Evolutionary conservation across 306 rosid genomes (phyloP).

Genomic region (Cucurbita ficifolia): DNA sequence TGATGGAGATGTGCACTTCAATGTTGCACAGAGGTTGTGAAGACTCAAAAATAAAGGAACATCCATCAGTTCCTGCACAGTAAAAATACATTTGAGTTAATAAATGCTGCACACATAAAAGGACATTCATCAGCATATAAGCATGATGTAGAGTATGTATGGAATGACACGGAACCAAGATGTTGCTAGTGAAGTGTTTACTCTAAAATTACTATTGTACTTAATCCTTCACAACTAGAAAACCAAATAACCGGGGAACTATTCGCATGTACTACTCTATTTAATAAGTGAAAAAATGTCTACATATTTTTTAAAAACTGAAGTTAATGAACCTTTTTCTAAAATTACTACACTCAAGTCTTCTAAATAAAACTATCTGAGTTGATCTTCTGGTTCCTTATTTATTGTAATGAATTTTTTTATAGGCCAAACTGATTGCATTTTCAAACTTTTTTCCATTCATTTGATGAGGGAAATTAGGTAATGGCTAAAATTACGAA

Average conservation of each 20-base stretch:
- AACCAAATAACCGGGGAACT: not conserved
- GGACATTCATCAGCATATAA: not conserved
- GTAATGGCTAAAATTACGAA: not conserved
- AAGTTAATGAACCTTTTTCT: not conserved
- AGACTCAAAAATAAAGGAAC: slow-evolving; percentile 87
- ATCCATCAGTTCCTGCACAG: slow-evolving; percentile 74
- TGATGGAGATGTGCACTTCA: slow-evolving; percentile 95
- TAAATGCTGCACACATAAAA: not conserved
- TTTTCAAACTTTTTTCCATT: not conserved
- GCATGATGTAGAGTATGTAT: not conserved
- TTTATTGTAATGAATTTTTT: not conserved
- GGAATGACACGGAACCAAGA: not conserved
- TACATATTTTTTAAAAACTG: not conserved
- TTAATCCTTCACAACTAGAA: not conserved
- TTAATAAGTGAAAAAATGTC: not conserved
- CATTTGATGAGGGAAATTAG: not conserved
- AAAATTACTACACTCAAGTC: not conserved
- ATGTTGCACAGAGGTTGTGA: slow-evolving; percentile 88
- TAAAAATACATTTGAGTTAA: not conserved
- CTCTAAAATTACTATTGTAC: not conserved
- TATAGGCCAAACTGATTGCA: not conserved
- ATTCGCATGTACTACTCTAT: not conserved
- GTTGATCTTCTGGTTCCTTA: not conserved
- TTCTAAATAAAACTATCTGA: not conserved
- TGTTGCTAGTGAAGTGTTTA: not conserved